Evolutionary conservation across 148 eudicot genomes (phyloP), one percentile per base, ranked within the genome.

Genomic region (Heliosperma pusillum): DNA sequence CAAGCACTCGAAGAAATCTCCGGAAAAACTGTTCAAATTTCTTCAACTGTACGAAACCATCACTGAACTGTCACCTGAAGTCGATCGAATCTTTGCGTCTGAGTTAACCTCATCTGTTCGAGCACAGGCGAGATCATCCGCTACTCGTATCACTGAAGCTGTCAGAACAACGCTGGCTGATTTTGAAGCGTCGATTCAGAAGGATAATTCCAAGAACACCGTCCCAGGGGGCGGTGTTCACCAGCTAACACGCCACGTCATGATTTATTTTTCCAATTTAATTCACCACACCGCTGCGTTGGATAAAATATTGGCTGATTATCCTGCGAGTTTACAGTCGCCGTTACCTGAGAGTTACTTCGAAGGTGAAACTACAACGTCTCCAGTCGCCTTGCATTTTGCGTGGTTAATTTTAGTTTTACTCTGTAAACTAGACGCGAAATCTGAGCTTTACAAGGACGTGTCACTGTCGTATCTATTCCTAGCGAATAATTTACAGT

Each of bases 401-500:
- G 87, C 82, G 0, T 91, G 97, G 97, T 76, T 90, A 10, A 78
- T 90, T 12, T 79, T 90, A 22, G 82, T 89, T 21, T 82, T 92
- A 10, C 80, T 92, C 1, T 85, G 92, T 79, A 90, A 89, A 68
- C 74, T 92, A 50, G 94, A 92, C 75, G 72, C 73, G 1, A 95
- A 90, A 25, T 83, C 94, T 0, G 88, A 88, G 76, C 74, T 82
- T 17, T 90, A 88, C 86, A 85, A 86, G 62, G 97, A 95, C 15
- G 82, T 83, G 0, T 83, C 97, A 9, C 80, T 85, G 9, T 71
- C 90, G 0, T 95, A 92, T 71, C 77, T 95, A 4, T 92, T 92
- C 72, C 76, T 95, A 11, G 96, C 92, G 4, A 95, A 89, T 74
- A 95, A 95, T 27, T 80, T 90, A 42, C 94, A 84, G 53, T 83